Conservation (phyloP, 1,284 basidiomycete species). For the Coriolopsis trogii region DNA sequence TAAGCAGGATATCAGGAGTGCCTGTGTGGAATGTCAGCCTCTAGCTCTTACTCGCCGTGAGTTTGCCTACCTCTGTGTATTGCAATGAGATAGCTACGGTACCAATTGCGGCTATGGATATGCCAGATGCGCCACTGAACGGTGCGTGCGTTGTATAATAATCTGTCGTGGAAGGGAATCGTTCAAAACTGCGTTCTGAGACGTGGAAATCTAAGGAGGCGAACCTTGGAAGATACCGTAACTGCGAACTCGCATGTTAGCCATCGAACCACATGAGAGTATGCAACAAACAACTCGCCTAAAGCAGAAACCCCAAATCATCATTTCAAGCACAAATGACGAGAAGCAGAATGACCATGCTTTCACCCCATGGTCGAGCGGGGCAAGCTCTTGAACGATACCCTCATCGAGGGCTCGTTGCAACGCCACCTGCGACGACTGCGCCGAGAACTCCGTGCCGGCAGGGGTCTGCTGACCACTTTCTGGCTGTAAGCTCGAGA, state of each 20-base stretch:
- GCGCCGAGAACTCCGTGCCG: slow-evolving; percentile 6
- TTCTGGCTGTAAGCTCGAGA: slow-evolving; percentile 13
- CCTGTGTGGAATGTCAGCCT: slow-evolving; percentile 8
- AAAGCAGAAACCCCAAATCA: slow-evolving; percentile 40
- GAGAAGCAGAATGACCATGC: slow-evolving; percentile 23
- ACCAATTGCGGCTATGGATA: slow-evolving; percentile 26
- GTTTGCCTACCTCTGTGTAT: slow-evolving; percentile 19
- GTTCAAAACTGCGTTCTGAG: not conserved
- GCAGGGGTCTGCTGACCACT: slow-evolving; percentile 15
- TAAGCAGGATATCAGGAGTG: slow-evolving; percentile 24
- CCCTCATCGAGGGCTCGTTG: slow-evolving; percentile 12
- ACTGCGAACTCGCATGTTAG: slow-evolving; percentile 4
- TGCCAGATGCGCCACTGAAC: slow-evolving; percentile 23
- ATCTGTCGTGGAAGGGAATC: slow-evolving; percentile 5
- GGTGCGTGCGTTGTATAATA: slow-evolving; percentile 28
- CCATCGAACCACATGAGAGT: not conserved
- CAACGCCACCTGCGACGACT: slow-evolving; percentile 10
- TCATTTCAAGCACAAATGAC: slow-evolving; percentile 33
- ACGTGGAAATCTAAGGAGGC: not conserved
- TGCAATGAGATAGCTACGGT: slow-evolving; percentile 28
- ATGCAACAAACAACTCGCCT: slow-evolving; percentile 5
- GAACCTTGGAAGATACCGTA: slow-evolving; percentile 30
- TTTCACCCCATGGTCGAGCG: slow-evolving; percentile 16
- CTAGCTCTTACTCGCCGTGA: not conserved
- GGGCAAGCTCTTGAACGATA: slow-evolving; percentile 20